A percentile compares a stretch with the other conserved stretches of the same genome.
Evolutionary conservation across 2,329 filamentous ascomycete genomes (phyloP).

Genomic region (Colletotrichum chlorophyti): DNA sequence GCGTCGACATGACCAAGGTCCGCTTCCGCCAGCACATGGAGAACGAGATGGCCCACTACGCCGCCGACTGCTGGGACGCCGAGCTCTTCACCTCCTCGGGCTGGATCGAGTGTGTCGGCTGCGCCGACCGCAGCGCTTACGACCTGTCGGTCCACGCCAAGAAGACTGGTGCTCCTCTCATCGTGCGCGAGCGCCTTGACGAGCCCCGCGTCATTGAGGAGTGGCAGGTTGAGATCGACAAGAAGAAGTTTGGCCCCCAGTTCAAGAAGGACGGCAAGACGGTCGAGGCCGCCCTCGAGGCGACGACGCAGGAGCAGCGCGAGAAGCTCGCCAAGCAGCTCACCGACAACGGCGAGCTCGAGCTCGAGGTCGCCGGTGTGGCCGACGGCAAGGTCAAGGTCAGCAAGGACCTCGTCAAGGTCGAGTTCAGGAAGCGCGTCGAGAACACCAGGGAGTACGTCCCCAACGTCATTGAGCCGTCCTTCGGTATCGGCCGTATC

Average conservation of each 20-base stretch:
- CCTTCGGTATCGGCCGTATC: constrained; percentile 95
- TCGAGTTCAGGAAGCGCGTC: constrained; percentile 82
- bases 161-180: constrained; percentile 85
- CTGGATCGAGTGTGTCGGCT: constrained; percentile 98
- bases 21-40: constrained; percentile 97
- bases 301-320: constrained; percentile 79
- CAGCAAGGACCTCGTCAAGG: constrained; percentile 77
- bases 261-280: constrained; percentile 95
- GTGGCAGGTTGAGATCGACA: constrained; percentile 87
- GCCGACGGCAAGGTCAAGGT: constrained; percentile 79
- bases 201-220: constrained; percentile 83
- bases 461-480: constrained; percentile 96
- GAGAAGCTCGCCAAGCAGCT: constrained; percentile 81
- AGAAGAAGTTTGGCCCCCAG: constrained; percentile 93
- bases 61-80: constrained; percentile 96
- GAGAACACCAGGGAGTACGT: constrained; percentile 91
- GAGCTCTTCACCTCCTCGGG: constrained; percentile 91
- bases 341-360: constrained; percentile 75
- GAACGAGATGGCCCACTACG: constrained; percentile 84
- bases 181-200: constrained; percentile 82
- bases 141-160: constrained; percentile 92
- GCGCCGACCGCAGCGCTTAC: constrained; percentile 93
- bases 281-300: constrained; percentile 80
- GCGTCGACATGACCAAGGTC: constrained; percentile 85
- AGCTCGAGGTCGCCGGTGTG: constrained; percentile 74